Evolutionary conservation across 1,284 basidiomycete species (phyloP), one percentile per base, ranked within the genome.

Genomic region (Caloboletus firmus): DNA sequence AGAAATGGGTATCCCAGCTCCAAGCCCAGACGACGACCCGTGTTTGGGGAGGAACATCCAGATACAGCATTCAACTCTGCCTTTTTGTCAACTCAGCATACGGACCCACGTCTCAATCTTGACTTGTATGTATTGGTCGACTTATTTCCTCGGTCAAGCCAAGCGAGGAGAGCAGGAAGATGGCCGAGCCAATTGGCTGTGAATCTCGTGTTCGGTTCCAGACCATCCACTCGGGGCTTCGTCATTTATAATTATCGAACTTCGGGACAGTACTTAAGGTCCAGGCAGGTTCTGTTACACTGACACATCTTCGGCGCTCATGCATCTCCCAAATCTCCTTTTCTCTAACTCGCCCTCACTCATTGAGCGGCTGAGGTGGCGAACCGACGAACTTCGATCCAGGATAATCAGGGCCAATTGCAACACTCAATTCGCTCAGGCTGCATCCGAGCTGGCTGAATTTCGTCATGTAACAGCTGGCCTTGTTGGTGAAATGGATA

Each of bases 401-500:
- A 51, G 17, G 20, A 56, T 64, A 7, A 32, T 60, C 39, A 58
- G 26, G 43, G 22, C 30, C 7, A 62, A 62, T 45, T 47, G 11
- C 22, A 57, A 36, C 7, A 51, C 62, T n/a, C 62, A 62, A 17
- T 65, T 59, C 31, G 51, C 51, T 40, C 49, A n/a, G 20, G 22
- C 52, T 1, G 55, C 53, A 2, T 31, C 50, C 5, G 49, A 52
- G 31, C 54, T 66, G 28, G 1, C 34, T 2, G 52, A 48, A 4
- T 64, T 66, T 35, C 62, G 49, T 20, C 36, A 44, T 47, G 57
- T 18, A 13, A 51, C 41, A 0, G 26, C 45, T 5, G n/a, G 20
- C 11, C 35, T 10, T n/a, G 10, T 56, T 12, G 37, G 49, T 35
- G 20, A 13, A 12, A 46, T 26, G 20, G 48, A 57, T 12, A 44